phyloP scores from a whole-genome alignment of 768 basidiomycete species.

The Clavulina sp. region DNA sequence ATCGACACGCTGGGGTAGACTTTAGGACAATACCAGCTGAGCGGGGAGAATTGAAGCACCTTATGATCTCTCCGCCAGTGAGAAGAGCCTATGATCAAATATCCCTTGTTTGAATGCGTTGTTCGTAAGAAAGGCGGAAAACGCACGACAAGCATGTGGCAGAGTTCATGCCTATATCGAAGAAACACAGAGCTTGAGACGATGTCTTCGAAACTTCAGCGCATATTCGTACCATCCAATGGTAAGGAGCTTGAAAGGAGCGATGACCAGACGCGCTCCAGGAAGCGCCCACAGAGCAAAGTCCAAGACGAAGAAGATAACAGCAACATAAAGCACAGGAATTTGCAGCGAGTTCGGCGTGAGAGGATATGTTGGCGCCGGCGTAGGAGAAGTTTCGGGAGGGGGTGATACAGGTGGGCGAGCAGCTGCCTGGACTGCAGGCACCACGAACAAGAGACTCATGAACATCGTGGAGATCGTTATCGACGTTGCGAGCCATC shows the following conservation, averaged over 20 bases:
- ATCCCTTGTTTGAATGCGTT: background rate
- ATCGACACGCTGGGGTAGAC: slow-evolving; percentile 38
- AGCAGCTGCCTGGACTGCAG: too few species aligned
- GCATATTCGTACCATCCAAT: slow-evolving; percentile 47
- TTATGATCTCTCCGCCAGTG: slow-evolving; percentile 59
- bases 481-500: too few species aligned
- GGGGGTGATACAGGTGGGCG: too few species aligned
- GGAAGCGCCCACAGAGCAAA: slow-evolving; percentile 83
- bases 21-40: background rate
- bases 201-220: background rate
- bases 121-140: slow-evolving; percentile 2
- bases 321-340: slow-evolving; percentile 24
- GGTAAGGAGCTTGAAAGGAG: slow-evolving; percentile 59
- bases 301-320: slow-evolving; percentile 71
- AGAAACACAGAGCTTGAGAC: background rate
- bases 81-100: slow-evolving; percentile 40
- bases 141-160: slow-evolving; percentile 64
- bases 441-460: too few species aligned
- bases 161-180: slow-evolving; percentile 43
- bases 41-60: slow-evolving; percentile 13
- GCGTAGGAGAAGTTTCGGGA: too few species aligned
- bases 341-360: slow-evolving; percentile 20
- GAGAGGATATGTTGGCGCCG: too few species aligned
- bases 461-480: too few species aligned
- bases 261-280: slow-evolving; percentile 52